Evolutionary conservation across 495 filamentous ascomycete genomes (phyloP).

Genomic region (Neurospora sp.): DNA sequence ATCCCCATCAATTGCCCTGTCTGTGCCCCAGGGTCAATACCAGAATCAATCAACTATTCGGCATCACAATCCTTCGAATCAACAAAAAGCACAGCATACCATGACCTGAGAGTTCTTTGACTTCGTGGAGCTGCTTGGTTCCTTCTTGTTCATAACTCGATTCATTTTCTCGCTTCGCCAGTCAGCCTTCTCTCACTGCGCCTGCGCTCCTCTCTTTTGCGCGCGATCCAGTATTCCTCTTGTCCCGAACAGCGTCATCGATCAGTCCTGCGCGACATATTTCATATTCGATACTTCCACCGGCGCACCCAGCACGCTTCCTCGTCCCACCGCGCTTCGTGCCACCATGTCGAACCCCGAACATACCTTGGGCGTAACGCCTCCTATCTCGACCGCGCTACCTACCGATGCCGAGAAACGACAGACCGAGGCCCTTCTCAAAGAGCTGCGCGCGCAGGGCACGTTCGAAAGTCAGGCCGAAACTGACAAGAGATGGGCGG

Average conservation of each 20-base stretch:
- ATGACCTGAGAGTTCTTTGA: neutral
- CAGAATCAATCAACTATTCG: neutral
- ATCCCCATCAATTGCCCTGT: neutral
- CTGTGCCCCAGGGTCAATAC: neutral
- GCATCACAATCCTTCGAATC: neutral
- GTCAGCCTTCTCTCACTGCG: neutral
- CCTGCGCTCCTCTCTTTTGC: neutral
- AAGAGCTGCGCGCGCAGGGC: slow-evolving; percentile 75
- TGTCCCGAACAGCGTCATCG: neutral
- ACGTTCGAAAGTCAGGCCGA: slow-evolving; percentile 79
- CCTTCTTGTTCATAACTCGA: neutral
- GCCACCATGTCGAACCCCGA: slow-evolving; percentile 18
- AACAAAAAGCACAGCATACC: neutral
- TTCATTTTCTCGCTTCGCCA: neutral
- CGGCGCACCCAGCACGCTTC: neutral
- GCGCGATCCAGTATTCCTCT: neutral
- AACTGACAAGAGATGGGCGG: slow-evolving; percentile 52
- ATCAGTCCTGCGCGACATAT: neutral
- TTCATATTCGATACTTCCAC: neutral
- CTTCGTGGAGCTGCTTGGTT: neutral
- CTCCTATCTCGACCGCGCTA: slow-evolving; percentile 64
- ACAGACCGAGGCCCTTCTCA: slow-evolving; percentile 65
- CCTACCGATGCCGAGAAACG: slow-evolving; percentile 67
- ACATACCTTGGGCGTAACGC: slow-evolving; percentile 64
- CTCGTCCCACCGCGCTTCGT: slow-evolving; percentile 2